A percentile compares a stretch with the other conserved stretches of the same genome.
These are phyloP conservation scores for Colletotrichum echinochloae DNA, from an alignment of 2,329 filamentous ascomycete species.

Conservation along the genomic window DNA sequence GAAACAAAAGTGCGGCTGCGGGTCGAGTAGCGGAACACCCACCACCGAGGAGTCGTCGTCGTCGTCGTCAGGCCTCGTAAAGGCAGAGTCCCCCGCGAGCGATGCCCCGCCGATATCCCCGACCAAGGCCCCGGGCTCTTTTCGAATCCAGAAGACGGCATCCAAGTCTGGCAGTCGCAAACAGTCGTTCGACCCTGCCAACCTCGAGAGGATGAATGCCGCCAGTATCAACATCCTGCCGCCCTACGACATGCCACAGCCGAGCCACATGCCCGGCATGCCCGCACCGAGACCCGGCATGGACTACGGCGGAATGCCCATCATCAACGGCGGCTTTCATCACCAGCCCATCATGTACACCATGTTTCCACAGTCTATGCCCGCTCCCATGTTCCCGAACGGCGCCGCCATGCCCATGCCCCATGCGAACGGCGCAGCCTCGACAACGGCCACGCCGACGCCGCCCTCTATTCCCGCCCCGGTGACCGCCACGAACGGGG, in stretches of 20 bases:
- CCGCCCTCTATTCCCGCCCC: conserved; percentile 5
- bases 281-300: conserved; percentile 36
- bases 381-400: conserved; percentile 24
- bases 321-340: conserved; percentile 38
- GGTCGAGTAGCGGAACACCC: conserved; percentile 46
- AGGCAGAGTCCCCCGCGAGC: conserved; percentile 45
- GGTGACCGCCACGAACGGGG: conserved; percentile 15
- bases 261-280: conserved; percentile 33
- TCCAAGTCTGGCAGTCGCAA: conserved; percentile 56
- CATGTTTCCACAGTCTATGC: conserved; percentile 35
- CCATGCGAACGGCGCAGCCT: conserved; percentile 8
- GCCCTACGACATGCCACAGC: conserved; percentile 44
- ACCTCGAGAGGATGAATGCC: conserved; percentile 66
- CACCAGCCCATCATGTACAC: conserved; percentile 39
- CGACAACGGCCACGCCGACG: not conserved
- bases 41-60: conserved; percentile 38
- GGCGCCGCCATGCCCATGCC: conserved; percentile 18
- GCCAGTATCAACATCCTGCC: conserved; percentile 63
- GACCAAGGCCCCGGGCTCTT: conserved; percentile 50
- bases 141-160: conserved; percentile 60
- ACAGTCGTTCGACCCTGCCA: conserved; percentile 62
- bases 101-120: conserved; percentile 51
- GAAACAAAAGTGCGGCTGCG: conserved; percentile 68
- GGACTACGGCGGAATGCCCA: conserved; percentile 37
- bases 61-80: conserved; percentile 38